Evolutionary conservation across 768 basidiomycete genomes (phyloP), one percentile per base, ranked within the genome.

Genomic region (Boletus insuetus): DNA sequence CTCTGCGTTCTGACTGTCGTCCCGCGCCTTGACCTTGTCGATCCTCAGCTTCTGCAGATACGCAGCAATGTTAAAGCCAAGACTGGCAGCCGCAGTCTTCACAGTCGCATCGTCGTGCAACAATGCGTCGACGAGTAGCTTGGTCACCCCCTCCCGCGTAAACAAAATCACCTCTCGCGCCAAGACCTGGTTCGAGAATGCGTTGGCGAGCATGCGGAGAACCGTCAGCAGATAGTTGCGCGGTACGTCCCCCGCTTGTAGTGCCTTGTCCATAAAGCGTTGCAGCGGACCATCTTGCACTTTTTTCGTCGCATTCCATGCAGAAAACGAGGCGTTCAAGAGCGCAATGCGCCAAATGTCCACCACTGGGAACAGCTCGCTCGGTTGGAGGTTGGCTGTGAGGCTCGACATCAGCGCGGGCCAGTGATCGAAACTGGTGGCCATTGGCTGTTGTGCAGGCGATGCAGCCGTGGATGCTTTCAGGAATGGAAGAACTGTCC

Each of bases 291-390:
- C 76, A 6, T 70, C 64, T 9, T 71, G 53, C 6, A 63, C 64
- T 4, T 54, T 54, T 12, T 63, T 59, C 16, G 67, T 64, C 7
- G 79, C 72, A 37, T 68, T 73, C 84, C 82, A 89, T 0, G 70
- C 66, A 0, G 80, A 78, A 17, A 85, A 80, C 1, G 77, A 65
- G 0, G 79, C 74, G 67, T 91, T 86, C 20, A 94, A 79, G 17
- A 91, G 67, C 0, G 86, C 87, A 11, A 94, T 77, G 1, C 92
- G 79, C 87, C 91, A 90, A 59, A 94, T 76, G 64, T 96, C 94
- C 12, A 85, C 79, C 6, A 94, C 66, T 0, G 94, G 93, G 74
- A 95, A 96, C 31, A 92, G 75, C 38, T 82, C 74, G 10, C 78
- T 75, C 0, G 76, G 51, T 0, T 81, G 77, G 2, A 94, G 79